These are phyloP conservation scores for Phytophthora parvispora DNA, from an alignment of 352 stramenopile genomes.

Conservation along the genomic window DNA sequence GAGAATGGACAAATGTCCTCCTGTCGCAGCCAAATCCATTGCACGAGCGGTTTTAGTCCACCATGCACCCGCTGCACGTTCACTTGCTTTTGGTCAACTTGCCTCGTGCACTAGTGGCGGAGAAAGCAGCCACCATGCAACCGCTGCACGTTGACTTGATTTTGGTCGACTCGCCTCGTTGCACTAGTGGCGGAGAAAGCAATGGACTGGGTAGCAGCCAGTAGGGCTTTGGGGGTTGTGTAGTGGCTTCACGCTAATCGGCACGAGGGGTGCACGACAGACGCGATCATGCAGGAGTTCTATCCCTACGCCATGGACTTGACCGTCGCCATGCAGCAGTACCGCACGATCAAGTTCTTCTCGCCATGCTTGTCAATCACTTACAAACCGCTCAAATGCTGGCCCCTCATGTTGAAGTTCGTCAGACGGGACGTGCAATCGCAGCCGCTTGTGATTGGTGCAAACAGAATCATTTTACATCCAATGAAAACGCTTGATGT, in stretches of 20 bases:
- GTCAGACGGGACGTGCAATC: background rate
- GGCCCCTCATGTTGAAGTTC: slow-evolving; percentile 1
- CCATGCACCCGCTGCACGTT: too few species aligned
- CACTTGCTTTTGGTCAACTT: too few species aligned
- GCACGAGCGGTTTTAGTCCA: too few species aligned
- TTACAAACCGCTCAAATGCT: too few species aligned
- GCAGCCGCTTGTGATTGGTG: background rate
- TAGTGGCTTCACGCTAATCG: background rate
- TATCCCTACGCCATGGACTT: too few species aligned
- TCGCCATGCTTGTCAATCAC: background rate
- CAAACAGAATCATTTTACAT: background rate
- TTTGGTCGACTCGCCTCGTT: too few species aligned
- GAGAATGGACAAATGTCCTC: too few species aligned
- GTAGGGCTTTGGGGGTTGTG: background rate
- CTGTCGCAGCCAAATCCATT: too few species aligned
- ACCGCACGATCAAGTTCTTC: background rate
- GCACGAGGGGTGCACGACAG: background rate
- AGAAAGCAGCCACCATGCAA: too few species aligned
- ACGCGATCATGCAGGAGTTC: too few species aligned
- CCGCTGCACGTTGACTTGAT: too few species aligned
- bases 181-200: background rate
- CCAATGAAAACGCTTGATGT: background rate
- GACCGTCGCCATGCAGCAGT: background rate
- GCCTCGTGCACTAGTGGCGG: too few species aligned
- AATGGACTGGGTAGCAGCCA: background rate